Evolutionary conservation across 2,329 filamentous ascomycete species (phyloP).

Genomic region (Bimuria novae-zelandiae): DNA sequence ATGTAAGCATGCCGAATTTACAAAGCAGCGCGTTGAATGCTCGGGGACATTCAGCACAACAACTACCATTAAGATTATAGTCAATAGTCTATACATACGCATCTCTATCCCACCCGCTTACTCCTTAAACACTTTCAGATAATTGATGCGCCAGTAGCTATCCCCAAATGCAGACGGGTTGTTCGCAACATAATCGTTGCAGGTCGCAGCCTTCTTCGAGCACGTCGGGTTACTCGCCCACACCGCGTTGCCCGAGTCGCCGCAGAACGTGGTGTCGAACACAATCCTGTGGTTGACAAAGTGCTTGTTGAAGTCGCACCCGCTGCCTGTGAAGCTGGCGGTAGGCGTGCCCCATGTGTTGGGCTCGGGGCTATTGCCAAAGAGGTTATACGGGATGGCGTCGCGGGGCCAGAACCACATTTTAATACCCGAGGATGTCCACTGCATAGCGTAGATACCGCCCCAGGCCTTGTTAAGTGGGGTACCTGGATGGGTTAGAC

Average conservation of each 20-base stretch:
- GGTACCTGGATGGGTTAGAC: constrained; percentile 7
- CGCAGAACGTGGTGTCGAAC: constrained; percentile 79
- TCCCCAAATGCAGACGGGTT: constrained; percentile 25
- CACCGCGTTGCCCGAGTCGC: constrained; percentile 28
- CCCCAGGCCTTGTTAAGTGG: constrained; percentile 38
- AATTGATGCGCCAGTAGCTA: constrained; percentile 50
- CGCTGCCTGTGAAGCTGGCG: constrained; percentile 63
- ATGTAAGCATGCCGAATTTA: no score
- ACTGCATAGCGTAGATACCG: constrained; percentile 54
- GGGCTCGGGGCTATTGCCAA: constrained; percentile 59
- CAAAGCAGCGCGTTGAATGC: no score
- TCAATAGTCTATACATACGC: not conserved
- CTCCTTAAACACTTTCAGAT: constrained; percentile 38
- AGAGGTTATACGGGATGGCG: constrained; percentile 56
- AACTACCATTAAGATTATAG: no score
- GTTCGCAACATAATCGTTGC: constrained; percentile 24
- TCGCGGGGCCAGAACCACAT: constrained; percentile 78
- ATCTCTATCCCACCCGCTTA: not conserved
- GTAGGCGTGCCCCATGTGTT: constrained; percentile 66
- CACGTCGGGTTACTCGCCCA: constrained; percentile 11
- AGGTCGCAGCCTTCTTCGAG: constrained; percentile 28
- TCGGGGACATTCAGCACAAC: no score
- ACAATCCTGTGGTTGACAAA: constrained; percentile 75
- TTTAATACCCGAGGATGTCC: constrained; percentile 70
- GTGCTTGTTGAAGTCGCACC: constrained; percentile 42